A percentile compares a stretch with the other conserved stretches of the same genome.
These are phyloP conservation scores for Phaffomyces opuntiae DNA, from an alignment of 805 yeast genomes.

Conservation along the genomic window DNA sequence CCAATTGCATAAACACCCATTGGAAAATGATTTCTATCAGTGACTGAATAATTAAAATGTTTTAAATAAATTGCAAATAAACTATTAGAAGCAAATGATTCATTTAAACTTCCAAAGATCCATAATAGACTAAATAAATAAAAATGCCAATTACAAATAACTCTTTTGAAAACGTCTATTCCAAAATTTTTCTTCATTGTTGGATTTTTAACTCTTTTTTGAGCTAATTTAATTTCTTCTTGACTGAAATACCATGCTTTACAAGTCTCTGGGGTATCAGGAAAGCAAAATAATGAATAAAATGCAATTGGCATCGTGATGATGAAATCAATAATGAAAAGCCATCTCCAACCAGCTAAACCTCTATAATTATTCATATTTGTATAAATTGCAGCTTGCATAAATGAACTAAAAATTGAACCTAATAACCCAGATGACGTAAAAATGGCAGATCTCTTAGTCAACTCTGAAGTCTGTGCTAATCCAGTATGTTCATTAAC, in stretches of 20 bases:
- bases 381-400: constrained; percentile 47
- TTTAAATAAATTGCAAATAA: constrained; percentile 43
- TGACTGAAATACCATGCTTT: constrained; percentile 31
- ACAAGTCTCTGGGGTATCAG: constrained; percentile 50
- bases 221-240: constrained; percentile 35
- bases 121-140: constrained; percentile 46
- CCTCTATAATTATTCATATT: constrained; percentile 34
- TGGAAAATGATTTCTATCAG: constrained; percentile 44
- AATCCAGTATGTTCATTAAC: constrained; percentile 18
- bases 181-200: constrained; percentile 31
- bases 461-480: constrained; percentile 32
- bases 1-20: constrained; percentile 50
- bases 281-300: constrained; percentile 52
- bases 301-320: constrained; percentile 51
- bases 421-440: constrained; percentile 50
- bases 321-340: constrained; percentile 56
- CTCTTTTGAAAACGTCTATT: constrained; percentile 33
- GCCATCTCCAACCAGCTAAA: constrained; percentile 59
- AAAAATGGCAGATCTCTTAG: constrained; percentile 46
- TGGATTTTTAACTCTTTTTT: constrained; percentile 34
- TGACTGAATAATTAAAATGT: constrained; percentile 33
- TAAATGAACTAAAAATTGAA: constrained; percentile 46
- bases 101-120: constrained; percentile 44
- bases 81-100: constrained; percentile 39
- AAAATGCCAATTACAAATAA: constrained; percentile 49